Evolutionary conservation across 352 stramenopile species (phyloP), one percentile per base, ranked within the genome.

Genomic region (Blastocystis sp.): DNA sequence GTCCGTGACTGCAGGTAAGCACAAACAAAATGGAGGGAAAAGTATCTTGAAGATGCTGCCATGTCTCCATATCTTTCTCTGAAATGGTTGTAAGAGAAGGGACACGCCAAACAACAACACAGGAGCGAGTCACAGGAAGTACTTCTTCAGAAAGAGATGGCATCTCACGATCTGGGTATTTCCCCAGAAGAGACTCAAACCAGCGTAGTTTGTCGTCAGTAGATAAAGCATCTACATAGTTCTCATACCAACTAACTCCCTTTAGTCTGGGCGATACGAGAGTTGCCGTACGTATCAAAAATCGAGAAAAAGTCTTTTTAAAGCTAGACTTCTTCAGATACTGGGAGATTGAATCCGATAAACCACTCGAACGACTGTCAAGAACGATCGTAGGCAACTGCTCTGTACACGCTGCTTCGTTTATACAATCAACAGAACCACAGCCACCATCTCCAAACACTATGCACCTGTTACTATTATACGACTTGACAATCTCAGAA

Each of bases 401-500:
- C 16, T 64, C 37, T 24, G 63, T 3, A 8, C 5, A 62, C 11
- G 70, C 54, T 8, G 54, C 70, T 63, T 81, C 70, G 24, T 63
- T 63, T 6, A 81, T 62, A 43, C 70, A 81, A 63, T 81, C 70
- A 30, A 81, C 43, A 37, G 41, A 34, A 30, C 70, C 70, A 65
- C 70, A 81, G 20, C 70, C 70, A 30, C 45, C 24, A 81, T 81
- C 70, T 13, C 70, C 70, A 62, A 81, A 66, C 26, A 81, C 70
- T 24, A 81, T 56, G 24, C 47, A 63, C 5, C 45, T 18, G 65
- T 81, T 62, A 37, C 65, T 13, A 30, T 45, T 18, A 37, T 34
- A 81, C 6, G 65, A 41, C 26, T 41, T 24, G 54, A 65, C 54
- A 34, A 81, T 18, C 70, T 81, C 70, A 37, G 70, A 65, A 7